Conservation (phyloP, 441 rosid species). For the Flueggea neowawraea region DNA sequence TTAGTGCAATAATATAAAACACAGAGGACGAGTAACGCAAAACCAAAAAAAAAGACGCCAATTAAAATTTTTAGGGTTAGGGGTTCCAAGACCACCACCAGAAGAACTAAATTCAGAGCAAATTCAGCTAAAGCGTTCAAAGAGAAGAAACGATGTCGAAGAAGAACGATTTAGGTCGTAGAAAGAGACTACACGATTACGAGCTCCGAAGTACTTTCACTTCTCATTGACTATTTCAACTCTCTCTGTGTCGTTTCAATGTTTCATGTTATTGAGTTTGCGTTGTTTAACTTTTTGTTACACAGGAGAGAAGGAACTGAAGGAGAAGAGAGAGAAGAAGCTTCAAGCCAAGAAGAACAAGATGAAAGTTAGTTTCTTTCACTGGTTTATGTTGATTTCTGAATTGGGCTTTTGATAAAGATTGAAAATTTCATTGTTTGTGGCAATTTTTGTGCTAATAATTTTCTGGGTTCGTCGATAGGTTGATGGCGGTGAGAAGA, state of each 20-base stretch:
- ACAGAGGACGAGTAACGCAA: not conserved
- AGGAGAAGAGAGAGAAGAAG: constrained; percentile 60
- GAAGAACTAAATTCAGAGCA: not conserved
- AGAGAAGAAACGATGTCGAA: constrained; percentile 56
- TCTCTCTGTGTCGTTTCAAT: too few relatives aligned
- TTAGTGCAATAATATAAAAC: not conserved
- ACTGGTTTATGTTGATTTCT: not conserved
- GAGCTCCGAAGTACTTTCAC: constrained; percentile 59
- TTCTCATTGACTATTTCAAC: not conserved
- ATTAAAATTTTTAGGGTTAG: constrained; percentile 26
- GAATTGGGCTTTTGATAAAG: too few relatives aligned
- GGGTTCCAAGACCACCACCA: constrained; percentile 16
- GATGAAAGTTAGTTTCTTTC: constrained; percentile 66
- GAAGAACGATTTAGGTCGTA: constrained; percentile 80
- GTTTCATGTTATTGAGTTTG: not conserved
- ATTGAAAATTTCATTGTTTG: constrained; percentile 2
- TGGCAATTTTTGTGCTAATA: constrained; percentile 2
- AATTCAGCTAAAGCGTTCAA: too few relatives aligned
- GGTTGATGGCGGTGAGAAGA: constrained; percentile 74
- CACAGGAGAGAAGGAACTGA: constrained; percentile 74
- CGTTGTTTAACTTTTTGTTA: constrained; percentile 4
- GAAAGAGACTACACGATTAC: constrained; percentile 83
- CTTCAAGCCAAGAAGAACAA: constrained; percentile 80
- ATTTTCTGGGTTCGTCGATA: constrained; percentile 7
- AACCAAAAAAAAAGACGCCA: not conserved